Conservation (phyloP, 2,329 filamentous ascomycete genomes). For the Colletotrichum chlorophyti region DNA sequence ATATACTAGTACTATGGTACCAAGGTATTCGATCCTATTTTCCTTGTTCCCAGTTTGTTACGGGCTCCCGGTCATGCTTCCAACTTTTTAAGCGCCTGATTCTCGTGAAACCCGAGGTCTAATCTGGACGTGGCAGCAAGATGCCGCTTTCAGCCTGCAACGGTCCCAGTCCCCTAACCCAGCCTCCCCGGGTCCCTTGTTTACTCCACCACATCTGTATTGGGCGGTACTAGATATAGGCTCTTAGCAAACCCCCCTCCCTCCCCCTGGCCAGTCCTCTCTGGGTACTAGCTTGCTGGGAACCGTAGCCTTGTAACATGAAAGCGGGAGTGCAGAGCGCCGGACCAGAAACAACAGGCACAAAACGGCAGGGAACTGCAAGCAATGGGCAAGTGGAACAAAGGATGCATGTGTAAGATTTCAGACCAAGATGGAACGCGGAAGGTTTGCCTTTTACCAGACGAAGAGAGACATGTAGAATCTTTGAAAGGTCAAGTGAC, state of each 20-base stretch:
- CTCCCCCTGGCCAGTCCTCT: conserved; percentile 23
- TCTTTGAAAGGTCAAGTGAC: conserved; percentile 12
- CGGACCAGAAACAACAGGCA: too few species aligned
- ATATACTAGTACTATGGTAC: too few species aligned
- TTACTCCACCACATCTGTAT: too few species aligned
- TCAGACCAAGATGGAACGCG: conserved; percentile 19
- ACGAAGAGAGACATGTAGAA: background rate
- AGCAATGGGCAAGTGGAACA: background rate
- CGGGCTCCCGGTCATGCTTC: conserved; percentile 1
- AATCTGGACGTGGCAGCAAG: background rate
- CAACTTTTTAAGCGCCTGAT: conserved; percentile 14
- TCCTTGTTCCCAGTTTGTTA: too few species aligned
- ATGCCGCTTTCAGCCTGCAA: conserved; percentile 21
- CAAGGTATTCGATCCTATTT: too few species aligned
- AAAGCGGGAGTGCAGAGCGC: conserved; percentile 13
- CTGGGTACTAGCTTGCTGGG: conserved; percentile 9
- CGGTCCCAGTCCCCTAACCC: conserved; percentile 9
- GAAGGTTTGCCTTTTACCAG: background rate
- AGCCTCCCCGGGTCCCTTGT: conserved; percentile 27
- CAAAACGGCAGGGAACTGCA: too few species aligned
- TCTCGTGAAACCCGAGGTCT: background rate
- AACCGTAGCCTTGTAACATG: conserved; percentile 10
- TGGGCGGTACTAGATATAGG: too few species aligned
- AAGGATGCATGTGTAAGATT: too few species aligned
- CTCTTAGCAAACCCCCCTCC: too few species aligned